phyloP scores from a whole-genome alignment of 257 asterid genomes.

The Capsicum rhomboideum region DNA sequence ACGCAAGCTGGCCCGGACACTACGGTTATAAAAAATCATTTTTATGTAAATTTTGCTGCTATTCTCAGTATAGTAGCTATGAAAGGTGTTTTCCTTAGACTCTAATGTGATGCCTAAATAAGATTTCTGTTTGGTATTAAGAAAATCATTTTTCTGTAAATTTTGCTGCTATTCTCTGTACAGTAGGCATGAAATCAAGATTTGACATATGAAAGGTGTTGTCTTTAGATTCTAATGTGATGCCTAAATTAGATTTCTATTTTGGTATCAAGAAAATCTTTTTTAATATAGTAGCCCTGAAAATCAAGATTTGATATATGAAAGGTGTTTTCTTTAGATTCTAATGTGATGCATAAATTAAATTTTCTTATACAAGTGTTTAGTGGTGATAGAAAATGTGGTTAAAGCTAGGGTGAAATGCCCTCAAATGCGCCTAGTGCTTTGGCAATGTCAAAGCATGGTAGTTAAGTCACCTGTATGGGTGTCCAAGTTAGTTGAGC shows the following conservation, averaged over 20 bases:
- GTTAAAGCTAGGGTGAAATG: neutral
- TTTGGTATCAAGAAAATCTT: too few relatives aligned
- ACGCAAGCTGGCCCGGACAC: too few relatives aligned
- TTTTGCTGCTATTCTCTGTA: neutral
- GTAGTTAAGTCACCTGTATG: neutral
- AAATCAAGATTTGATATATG: neutral
- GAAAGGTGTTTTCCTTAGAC: neutral
- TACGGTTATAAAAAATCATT: too few relatives aligned
- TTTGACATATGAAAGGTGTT: neutral
- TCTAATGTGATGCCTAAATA: neutral
- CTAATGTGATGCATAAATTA: too few relatives aligned
- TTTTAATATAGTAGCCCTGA: too few relatives aligned
- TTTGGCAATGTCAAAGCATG: neutral
- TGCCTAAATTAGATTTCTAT: neutral
- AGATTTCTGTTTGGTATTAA: neutral
- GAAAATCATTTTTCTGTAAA: neutral
- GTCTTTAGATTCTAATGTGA: neutral
- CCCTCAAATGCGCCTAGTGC: neutral
- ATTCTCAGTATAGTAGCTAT: neutral
- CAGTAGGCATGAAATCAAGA: conserved; percentile 2
- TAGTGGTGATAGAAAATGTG: neutral
- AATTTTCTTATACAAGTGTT: neutral
- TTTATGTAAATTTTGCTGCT: neutral
- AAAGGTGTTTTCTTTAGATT: neutral
- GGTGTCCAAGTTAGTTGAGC: too few relatives aligned